phyloP scores from a whole-genome alignment of 805 yeast species.

The Candida ortonii region DNA sequence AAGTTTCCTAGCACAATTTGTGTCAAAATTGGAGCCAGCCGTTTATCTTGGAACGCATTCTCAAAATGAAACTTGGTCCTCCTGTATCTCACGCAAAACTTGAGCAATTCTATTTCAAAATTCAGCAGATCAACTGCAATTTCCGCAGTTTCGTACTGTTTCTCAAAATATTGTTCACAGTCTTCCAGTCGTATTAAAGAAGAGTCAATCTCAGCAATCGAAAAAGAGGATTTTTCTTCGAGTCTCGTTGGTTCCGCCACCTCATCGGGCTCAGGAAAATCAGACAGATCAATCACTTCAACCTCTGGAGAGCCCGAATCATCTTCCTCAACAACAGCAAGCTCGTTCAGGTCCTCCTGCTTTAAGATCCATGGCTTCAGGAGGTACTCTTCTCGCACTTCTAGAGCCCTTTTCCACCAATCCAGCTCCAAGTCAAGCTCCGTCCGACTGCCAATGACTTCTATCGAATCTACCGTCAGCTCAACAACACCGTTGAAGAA shows the following conservation, averaged over 20 bases:
- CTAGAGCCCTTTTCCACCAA: slow-evolving; percentile 36
- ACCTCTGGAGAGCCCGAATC: no score
- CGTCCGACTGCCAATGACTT: slow-evolving; percentile 20
- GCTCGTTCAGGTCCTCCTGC: slow-evolving; percentile 14
- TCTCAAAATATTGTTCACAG: background rate
- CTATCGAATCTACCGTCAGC: slow-evolving; percentile 30
- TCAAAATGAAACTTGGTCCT: slow-evolving; percentile 17
- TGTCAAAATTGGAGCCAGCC: slow-evolving; percentile 16
- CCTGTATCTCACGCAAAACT: slow-evolving; percentile 19
- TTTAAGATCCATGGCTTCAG: slow-evolving; percentile 35
- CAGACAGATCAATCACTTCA: no score
- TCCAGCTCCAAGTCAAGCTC: slow-evolving; percentile 31
- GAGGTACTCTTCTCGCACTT: slow-evolving; percentile 22
- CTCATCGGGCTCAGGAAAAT: no score
- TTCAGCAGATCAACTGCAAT: slow-evolving; percentile 4
- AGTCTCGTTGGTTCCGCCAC: no score
- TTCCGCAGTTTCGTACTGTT: background rate
- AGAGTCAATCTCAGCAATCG: slow-evolving; percentile 3
- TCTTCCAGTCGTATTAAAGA: slow-evolving; percentile 1
- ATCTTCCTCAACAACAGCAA: no score
- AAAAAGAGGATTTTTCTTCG: no score
- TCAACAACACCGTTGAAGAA: slow-evolving; percentile 26
- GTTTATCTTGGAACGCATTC: slow-evolving; percentile 13
- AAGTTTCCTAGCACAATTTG: slow-evolving; percentile 15
- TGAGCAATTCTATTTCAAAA: slow-evolving; percentile 19